A percentile compares a stretch with the other conserved stretches of the same genome.
Evolutionary conservation across 1,284 basidiomycete species (phyloP).

Genomic region (Polyporus tsugae): DNA sequence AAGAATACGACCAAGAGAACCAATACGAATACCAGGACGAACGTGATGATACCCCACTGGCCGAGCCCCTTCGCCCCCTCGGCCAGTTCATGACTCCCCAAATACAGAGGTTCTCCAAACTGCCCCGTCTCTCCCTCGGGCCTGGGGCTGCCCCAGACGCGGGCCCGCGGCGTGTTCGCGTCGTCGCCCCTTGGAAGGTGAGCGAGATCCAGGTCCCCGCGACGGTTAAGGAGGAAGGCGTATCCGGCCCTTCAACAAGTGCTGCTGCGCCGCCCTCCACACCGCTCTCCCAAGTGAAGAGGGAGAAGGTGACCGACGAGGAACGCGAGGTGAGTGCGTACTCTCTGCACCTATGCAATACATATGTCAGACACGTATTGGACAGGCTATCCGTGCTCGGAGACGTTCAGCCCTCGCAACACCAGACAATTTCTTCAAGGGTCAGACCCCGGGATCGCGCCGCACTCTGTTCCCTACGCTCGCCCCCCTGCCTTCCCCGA

Average conservation of each 20-base stretch:
- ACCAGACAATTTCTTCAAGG: constrained; percentile 61
- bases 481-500: constrained; percentile 29
- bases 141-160: constrained; percentile 36
- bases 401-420: constrained; percentile 61
- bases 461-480: constrained; percentile 32
- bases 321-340: constrained; percentile 54
- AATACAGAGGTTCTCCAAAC: constrained; percentile 31
- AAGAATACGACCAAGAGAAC: constrained; percentile 27
- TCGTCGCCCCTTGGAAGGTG: constrained; percentile 62
- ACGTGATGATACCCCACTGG: constrained; percentile 3
- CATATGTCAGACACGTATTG: neutral
- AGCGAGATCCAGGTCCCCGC: constrained; percentile 58
- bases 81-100: constrained; percentile 67
- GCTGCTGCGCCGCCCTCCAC: constrained; percentile 9
- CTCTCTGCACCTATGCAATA: neutral
- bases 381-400: constrained; percentile 66
- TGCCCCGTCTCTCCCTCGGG: constrained; percentile 28
- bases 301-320: constrained; percentile 51
- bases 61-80: constrained; percentile 29
- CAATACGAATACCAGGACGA: constrained; percentile 23
- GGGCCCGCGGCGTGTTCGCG: constrained; percentile 54
- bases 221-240: constrained; percentile 30
- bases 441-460: constrained; percentile 54
- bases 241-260: constrained; percentile 4
- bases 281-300: constrained; percentile 30